A percentile compares a stretch with the other conserved stretches of the same genome.
phyloP scores from a whole-genome alignment of 2,329 filamentous ascomycete species.

The Claviceps monticola region DNA sequence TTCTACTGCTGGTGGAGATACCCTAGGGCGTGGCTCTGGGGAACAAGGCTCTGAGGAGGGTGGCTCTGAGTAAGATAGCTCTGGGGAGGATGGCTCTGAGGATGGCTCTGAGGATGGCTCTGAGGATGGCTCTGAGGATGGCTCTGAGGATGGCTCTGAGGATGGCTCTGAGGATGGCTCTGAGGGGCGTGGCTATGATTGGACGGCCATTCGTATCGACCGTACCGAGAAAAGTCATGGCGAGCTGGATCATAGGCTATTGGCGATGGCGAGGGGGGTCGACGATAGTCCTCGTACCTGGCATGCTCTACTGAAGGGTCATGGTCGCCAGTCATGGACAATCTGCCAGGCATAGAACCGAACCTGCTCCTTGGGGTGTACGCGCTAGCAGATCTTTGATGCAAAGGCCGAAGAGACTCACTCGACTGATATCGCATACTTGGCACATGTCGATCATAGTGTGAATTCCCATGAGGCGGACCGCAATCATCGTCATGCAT shows the following conservation, averaged over 20 bases:
- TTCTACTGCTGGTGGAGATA: background rate
- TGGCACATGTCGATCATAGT: background rate
- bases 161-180: no score
- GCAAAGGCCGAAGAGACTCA: slow-evolving; percentile 8
- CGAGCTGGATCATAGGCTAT: slow-evolving; percentile 3
- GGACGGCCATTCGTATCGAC: slow-evolving; percentile 1
- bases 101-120: no score
- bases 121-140: no score
- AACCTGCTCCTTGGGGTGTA: slow-evolving; percentile 8
- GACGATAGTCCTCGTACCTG: slow-evolving; percentile 1
- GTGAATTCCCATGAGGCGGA: background rate
- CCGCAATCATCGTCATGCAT: slow-evolving; percentile 2
- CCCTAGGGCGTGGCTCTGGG: background rate
- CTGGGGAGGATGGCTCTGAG: no score
- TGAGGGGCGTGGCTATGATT: slow-evolving; percentile 1
- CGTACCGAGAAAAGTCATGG: slow-evolving; percentile 1
- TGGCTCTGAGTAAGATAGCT: no score
- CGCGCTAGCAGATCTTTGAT: slow-evolving; percentile 13
- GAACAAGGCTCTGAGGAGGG: no score
- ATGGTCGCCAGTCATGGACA: slow-evolving; percentile 10
- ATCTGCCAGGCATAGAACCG: slow-evolving; percentile 5
- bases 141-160: no score
- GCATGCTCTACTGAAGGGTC: background rate
- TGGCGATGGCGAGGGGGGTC: background rate
- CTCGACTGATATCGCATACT: background rate